phyloP scores from a whole-genome alignment of 2,329 filamentous ascomycete genomes.

The Knoxdaviesia proteae region DNA sequence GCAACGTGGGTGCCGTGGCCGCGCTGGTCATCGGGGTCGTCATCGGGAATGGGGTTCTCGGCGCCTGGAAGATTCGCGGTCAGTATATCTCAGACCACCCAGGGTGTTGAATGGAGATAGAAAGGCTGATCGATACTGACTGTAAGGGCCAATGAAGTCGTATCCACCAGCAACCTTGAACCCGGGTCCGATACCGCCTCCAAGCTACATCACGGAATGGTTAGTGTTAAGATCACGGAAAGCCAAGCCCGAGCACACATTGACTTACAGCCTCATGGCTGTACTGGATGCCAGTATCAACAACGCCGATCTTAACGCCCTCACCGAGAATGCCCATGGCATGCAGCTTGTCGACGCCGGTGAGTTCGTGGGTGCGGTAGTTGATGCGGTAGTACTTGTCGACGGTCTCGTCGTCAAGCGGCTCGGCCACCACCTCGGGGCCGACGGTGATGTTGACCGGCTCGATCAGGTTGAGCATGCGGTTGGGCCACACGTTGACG shows the following conservation, averaged over 20 bases:
- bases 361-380: conserved; percentile 15
- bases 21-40: conserved; percentile 31
- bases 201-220: conserved; percentile 11
- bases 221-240: conserved; percentile 10
- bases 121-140: conserved; percentile 2
- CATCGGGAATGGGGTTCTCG: conserved; percentile 20
- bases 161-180: conserved; percentile 17
- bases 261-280: conserved; percentile 9
- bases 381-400: conserved; percentile 13
- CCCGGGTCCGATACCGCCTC: conserved; percentile 16
- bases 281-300: conserved; percentile 20
- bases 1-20: conserved; percentile 43
- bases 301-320: conserved; percentile 16
- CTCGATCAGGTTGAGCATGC: too few species aligned
- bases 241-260: conserved; percentile 4
- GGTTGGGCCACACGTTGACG: conserved; percentile 15
- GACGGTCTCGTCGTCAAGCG: too few species aligned
- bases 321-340: conserved; percentile 16
- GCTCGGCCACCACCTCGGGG: too few species aligned
- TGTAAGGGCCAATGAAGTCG: conserved; percentile 13
- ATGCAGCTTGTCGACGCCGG: conserved; percentile 18
- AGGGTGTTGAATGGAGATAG: too few species aligned
- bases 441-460: too few species aligned
- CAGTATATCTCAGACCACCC: too few species aligned
- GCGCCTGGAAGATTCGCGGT: conserved; percentile 1